Evolutionary conservation across 2,329 filamentous ascomycete genomes (phyloP).

Genomic region (Didymella glomerata): DNA sequence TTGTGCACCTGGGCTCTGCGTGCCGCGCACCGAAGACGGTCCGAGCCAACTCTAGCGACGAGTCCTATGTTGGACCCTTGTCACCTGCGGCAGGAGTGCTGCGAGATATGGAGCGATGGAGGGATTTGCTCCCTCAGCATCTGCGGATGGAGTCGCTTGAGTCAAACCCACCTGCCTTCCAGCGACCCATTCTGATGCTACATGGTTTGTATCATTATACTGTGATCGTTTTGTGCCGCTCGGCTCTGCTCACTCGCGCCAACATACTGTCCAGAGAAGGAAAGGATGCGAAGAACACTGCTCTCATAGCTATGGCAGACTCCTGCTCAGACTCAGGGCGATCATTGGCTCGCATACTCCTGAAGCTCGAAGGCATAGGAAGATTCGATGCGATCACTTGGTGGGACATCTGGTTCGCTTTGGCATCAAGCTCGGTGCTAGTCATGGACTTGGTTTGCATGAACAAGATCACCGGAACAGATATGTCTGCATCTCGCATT

Average conservation of each 20-base stretch:
- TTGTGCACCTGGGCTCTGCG: slow-evolving; percentile 50
- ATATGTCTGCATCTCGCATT: slow-evolving; percentile 42
- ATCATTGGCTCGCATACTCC: slow-evolving; percentile 44
- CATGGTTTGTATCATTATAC: slow-evolving; percentile 55
- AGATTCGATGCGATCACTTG: slow-evolving; percentile 54
- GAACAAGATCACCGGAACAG: slow-evolving; percentile 28
- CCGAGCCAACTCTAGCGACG: slow-evolving; percentile 42
- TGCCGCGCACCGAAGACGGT: slow-evolving; percentile 51
- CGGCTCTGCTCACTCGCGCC: slow-evolving; percentile 51
- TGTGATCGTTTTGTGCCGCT: slow-evolving; percentile 50
- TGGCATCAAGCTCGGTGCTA: slow-evolving; percentile 50
- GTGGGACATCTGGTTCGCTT: slow-evolving; percentile 55
- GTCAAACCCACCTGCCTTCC: slow-evolving; percentile 45
- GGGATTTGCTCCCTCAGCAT: slow-evolving; percentile 50
- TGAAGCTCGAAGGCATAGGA: slow-evolving; percentile 48
- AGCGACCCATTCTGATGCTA: slow-evolving; percentile 51
- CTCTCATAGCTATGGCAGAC: slow-evolving; percentile 48
- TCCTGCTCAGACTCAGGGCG: slow-evolving; percentile 52
- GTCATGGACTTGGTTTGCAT: slow-evolving; percentile 51
- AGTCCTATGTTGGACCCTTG: slow-evolving; percentile 50
- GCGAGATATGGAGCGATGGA: slow-evolving; percentile 53
- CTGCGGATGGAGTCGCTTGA: slow-evolving; percentile 46
- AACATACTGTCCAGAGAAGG: slow-evolving; percentile 42
- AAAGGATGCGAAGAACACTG: slow-evolving; percentile 36
- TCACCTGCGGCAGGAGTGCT: slow-evolving; percentile 52